phyloP scores from a whole-genome alignment of 2,329 filamentous ascomycete genomes.

The Fusarium sp. region DNA sequence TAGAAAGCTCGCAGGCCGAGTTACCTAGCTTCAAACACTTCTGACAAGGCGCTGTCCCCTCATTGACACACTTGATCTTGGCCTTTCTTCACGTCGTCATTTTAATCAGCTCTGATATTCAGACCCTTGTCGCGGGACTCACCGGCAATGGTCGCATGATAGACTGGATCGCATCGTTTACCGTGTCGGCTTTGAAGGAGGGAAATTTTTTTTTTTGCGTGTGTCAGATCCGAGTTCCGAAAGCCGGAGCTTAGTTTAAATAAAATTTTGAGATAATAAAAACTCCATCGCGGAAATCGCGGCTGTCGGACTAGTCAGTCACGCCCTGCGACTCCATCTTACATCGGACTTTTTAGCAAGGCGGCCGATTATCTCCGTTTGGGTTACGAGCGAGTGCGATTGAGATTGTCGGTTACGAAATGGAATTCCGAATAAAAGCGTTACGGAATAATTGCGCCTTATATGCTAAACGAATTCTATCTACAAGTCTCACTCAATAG shows the following conservation, averaged over 20 bases:
- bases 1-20: constrained; percentile 40
- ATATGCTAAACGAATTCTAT: not conserved
- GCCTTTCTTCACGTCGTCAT: constrained; percentile 40
- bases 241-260: not conserved
- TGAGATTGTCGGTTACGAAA: not conserved
- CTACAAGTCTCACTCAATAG: not conserved
- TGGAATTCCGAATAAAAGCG: not conserved
- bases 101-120: not conserved
- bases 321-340: not conserved
- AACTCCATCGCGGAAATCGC: constrained; percentile 1
- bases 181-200: constrained; percentile 18
- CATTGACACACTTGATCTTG: constrained; percentile 50
- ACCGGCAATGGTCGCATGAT: constrained; percentile 50
- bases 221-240: constrained; percentile 7
- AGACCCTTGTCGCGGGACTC: constrained; percentile 9
- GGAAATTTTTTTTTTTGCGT: not conserved
- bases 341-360: not conserved
- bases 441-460: not conserved
- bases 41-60: constrained; percentile 45
- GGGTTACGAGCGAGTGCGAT: not conserved
- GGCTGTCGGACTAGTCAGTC: constrained; percentile 1
- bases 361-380: not conserved
- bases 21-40: constrained; percentile 44
- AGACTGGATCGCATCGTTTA: constrained; percentile 47
- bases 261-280: not conserved